Base-by-base conservation (phyloP, 345 rosid genomes). In the Eucalyptus camaldulensis region DNA sequence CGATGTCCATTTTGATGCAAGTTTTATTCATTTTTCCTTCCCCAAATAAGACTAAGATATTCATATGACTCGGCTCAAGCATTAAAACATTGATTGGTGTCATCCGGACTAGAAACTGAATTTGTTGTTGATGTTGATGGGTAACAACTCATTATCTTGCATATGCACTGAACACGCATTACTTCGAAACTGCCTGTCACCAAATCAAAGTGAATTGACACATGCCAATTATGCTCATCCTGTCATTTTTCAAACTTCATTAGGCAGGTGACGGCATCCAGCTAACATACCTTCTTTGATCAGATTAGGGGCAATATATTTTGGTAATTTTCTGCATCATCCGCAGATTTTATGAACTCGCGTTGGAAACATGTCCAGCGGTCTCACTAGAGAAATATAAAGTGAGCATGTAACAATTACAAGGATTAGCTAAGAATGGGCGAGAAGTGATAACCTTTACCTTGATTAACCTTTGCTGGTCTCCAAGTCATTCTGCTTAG, bases 201-300 rank as follows among this genome's bases (percentile, higher is more conserved):
- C 0, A 69, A 7, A 69, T 69, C 37, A 69, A 62, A 62, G 31
- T 2, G 4, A 60, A 0, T 60, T 60, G n/a, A 0, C 67, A 60
- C n/a, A 12, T 11, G n/a, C 25, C n/a, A 60, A 10, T 60, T 51
- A 51, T 51, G 54, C 54, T 22, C 8, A 1, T 22, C 60, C 27
- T 0, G 25, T 54, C 60, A 54, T 54, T 0, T 54, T 54, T 25
- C 67, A 22, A 25, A 11, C 67, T 0, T 27, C 31, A 60, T 60
- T 0, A 25, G 67, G 13, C n/a, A 25, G 67, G 29, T 60, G n/a
- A 60, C 3, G n/a, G n/a, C 67, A 60, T 60, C 67, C 13, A 60
- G 67, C n/a, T 1, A 60, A 60, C n/a, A 5, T 60, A 5, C 67
- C 67, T 25, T 22, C 67, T 0, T 25, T 60, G 67, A 60, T 60